Evolutionary conservation across 2,329 filamentous ascomycete species (phyloP), one percentile per base, ranked within the genome.

Genomic region (Elsinoe batatas): DNA sequence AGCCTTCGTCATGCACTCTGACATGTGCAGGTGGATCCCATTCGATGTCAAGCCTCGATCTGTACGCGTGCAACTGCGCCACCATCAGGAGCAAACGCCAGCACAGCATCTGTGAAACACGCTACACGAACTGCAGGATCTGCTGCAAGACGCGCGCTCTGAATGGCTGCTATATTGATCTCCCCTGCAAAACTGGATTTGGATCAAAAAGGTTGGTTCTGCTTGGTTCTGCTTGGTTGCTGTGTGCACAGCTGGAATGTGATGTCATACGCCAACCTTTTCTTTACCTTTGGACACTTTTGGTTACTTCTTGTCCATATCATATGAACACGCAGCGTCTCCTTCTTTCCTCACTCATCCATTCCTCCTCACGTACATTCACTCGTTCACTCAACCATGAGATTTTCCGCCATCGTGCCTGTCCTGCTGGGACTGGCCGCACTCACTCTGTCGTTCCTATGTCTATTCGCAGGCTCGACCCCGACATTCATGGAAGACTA

Each of bases 401-500:
- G 74, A 35, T 64, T 67, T n/a, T 62, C 70, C 32, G 74, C 74
- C 12, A 60, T 80, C 17, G 61, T 81, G n/a, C 79, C 79, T 5
- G 64, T 75, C 40, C 61, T 76, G 42, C 74, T 76, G 59, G 74
- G 76, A 58, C 71, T 78, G 20, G 75, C 72, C 30, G 78, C 79
- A 3, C 76, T 83, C 38, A 72, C 83, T 17, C 74, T 85, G 42
- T 74, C 75, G 15, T 74, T 84, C 61, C 71, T 84, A 7, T 81
- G 77, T 63, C 71, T 85, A 57, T 83, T 83, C 61, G 81, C 82
- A 1, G 82, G 82, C 36, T 73, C 76, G 36, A 80, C 78, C 62
- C 71, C 69, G 53, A 71, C 70, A 13, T 76, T 82, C 61, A 74
- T 85, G 67, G 75, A 82, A 59, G 71, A 77, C 54, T 80, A 77